Evolutionary conservation across 208 protist species (phyloP).

Genomic region (Acanthamoeba triangularis): DNA sequence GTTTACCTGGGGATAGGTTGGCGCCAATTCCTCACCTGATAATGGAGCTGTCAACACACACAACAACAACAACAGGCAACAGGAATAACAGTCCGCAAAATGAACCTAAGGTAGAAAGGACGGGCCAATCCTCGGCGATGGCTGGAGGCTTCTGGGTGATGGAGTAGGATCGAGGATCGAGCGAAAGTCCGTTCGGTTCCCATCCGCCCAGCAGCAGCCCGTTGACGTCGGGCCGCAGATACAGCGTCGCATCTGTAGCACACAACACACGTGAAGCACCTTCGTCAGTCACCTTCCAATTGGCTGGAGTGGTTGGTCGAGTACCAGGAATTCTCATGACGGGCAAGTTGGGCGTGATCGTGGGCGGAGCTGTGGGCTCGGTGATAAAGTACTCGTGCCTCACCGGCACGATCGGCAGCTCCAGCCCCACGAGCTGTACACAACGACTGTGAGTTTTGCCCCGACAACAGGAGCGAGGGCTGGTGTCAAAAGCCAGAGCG

Average conservation of each 20-base stretch:
- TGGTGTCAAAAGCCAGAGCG: too few relatives aligned
- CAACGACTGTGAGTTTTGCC: background rate
- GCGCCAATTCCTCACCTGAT: conserved; percentile 40
- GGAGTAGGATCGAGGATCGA: conserved; percentile 13
- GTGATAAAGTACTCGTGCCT: conserved; percentile 76
- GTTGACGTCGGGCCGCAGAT: conserved; percentile 62
- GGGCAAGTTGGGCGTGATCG: conserved; percentile 32
- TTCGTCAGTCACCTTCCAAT: too few relatives aligned
- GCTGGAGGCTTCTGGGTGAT: conserved; percentile 14
- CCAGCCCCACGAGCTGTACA: conserved; percentile 33
- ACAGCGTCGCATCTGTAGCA: conserved; percentile 51
- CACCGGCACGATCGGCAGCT: conserved; percentile 66
- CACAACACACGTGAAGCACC: background rate
- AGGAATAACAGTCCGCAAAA: too few relatives aligned
- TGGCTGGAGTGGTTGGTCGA: background rate
- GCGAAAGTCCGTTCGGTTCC: conserved; percentile 23
- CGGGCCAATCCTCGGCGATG: conserved; percentile 43
- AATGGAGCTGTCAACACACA: background rate
- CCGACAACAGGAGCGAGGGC: background rate
- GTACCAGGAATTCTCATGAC: conserved; percentile 60
- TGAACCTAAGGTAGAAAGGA: conserved; percentile 17
- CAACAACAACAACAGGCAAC: background rate
- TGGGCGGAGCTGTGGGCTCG: background rate
- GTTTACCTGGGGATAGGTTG: conserved; percentile 49
- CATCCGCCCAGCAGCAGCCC: conserved; percentile 62